phyloP scores from a whole-genome alignment of 129 eudicot genomes.

The Chrysanthemum makinoi region DNA sequence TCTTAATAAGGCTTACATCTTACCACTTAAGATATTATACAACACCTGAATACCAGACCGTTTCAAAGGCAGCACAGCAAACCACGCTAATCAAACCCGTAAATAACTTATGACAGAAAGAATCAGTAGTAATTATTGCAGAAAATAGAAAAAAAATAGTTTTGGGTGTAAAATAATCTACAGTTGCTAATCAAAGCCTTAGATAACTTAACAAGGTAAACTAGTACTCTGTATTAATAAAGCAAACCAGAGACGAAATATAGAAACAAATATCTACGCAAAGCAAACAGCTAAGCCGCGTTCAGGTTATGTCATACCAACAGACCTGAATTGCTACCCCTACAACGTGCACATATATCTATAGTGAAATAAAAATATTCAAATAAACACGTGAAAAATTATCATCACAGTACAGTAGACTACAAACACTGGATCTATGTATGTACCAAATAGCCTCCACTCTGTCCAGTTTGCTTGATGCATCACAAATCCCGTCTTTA shows the following conservation, averaged over 20 bases:
- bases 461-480: conserved; percentile 8
- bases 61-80: too few relatives aligned
- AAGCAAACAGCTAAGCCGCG: too few relatives aligned
- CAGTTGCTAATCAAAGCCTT: background rate
- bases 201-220: background rate
- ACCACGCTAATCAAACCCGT: too few relatives aligned
- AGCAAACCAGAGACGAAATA: background rate
- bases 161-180: background rate
- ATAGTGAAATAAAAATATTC: background rate
- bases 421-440: conserved; percentile 8
- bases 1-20: background rate
- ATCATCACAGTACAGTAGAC: background rate
- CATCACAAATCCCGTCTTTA: conserved; percentile 9
- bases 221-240: background rate
- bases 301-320: too few relatives aligned
- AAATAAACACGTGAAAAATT: conserved; percentile 4
- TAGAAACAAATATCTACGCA: background rate
- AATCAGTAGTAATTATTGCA: too few relatives aligned
- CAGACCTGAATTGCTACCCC: too few relatives aligned
- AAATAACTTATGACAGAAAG: too few relatives aligned
- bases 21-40: too few relatives aligned
- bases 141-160: too few relatives aligned
- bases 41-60: background rate
- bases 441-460: conserved; percentile 1
- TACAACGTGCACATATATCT: too few relatives aligned